These are phyloP conservation scores for Tetracladium setigerum DNA, from an alignment of 495 filamentous ascomycete species.

Conservation along the genomic window DNA sequence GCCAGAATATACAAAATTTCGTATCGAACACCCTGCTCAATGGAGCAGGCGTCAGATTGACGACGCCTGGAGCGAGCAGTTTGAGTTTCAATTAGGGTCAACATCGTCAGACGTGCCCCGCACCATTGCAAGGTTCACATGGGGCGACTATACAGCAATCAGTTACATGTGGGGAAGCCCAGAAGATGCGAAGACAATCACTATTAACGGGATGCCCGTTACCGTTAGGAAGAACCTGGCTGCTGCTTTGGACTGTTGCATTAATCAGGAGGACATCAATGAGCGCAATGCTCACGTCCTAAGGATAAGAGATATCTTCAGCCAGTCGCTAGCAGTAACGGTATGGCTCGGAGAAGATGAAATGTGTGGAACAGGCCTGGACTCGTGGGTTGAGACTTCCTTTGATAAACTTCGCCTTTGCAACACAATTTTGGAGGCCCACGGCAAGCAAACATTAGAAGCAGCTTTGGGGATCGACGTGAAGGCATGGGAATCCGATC, in stretches of 20 bases:
- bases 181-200: slow-evolving; percentile 9
- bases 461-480: slow-evolving; percentile 15
- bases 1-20: slow-evolving; percentile 16
- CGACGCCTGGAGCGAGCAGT: slow-evolving; percentile 9
- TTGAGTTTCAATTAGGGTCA: slow-evolving; percentile 13
- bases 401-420: slow-evolving; percentile 16
- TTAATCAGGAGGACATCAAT: slow-evolving; percentile 12
- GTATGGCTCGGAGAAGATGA: slow-evolving; percentile 16
- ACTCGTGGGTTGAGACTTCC: slow-evolving; percentile 14
- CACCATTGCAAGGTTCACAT: slow-evolving; percentile 16
- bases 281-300: slow-evolving; percentile 13
- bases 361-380: slow-evolving; percentile 3
- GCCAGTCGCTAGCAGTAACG: slow-evolving; percentile 11
- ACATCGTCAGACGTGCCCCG: slow-evolving; percentile 10
- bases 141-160: slow-evolving; percentile 16
- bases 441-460: slow-evolving; percentile 15
- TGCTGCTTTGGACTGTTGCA: slow-evolving; percentile 15
- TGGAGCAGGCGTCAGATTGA: slow-evolving; percentile 12
- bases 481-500: slow-evolving; percentile 13
- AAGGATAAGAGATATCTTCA: slow-evolving; percentile 14
- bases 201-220: slow-evolving; percentile 11
- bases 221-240: slow-evolving; percentile 10
- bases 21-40: slow-evolving; percentile 11
- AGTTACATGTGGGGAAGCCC: slow-evolving; percentile 17
- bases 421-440: slow-evolving; percentile 14